Evolutionary conservation across 2,329 filamentous ascomycete genomes (phyloP).

Genomic region (Colletotrichum filicis): DNA sequence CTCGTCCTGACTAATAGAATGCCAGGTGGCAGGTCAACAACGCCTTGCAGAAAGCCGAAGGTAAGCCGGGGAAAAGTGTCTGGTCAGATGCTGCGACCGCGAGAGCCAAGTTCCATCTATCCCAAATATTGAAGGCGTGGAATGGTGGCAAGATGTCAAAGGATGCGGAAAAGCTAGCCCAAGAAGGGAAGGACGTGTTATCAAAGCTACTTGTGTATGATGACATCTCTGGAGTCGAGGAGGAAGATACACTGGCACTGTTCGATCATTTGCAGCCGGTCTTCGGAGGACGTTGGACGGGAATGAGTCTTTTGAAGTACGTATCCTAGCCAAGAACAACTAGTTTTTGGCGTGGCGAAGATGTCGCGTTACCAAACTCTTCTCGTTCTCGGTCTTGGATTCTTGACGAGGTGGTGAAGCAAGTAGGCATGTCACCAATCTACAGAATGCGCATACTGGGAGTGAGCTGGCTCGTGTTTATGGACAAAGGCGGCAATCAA

Average conservation of each 20-base stretch:
- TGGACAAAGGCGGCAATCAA: too few relatives aligned
- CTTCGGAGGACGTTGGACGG: constrained; percentile 18
- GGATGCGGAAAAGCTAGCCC: constrained; percentile 7
- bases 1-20: not conserved
- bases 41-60: constrained; percentile 3
- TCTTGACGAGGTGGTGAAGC: not conserved
- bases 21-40: constrained; percentile 4
- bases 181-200: constrained; percentile 19
- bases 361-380: not conserved
- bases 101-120: constrained; percentile 18
- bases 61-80: constrained; percentile 6
- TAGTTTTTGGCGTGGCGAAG: not conserved
- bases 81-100: constrained; percentile 25
- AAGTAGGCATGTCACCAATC: too few relatives aligned
- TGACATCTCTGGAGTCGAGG: constrained; percentile 4
- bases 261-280: constrained; percentile 29
- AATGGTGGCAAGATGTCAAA: not conserved
- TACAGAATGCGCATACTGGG: too few relatives aligned
- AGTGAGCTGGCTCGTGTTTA: too few relatives aligned
- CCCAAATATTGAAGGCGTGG: constrained; percentile 1
- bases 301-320: constrained; percentile 15
- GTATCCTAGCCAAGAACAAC: not conserved
- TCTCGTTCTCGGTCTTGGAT: not conserved
- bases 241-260: constrained; percentile 21
- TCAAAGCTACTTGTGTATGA: constrained; percentile 21